Evolutionary conservation across 768 basidiomycete species (phyloP).

Genomic region (Tylopilus cervinicoccineus): DNA sequence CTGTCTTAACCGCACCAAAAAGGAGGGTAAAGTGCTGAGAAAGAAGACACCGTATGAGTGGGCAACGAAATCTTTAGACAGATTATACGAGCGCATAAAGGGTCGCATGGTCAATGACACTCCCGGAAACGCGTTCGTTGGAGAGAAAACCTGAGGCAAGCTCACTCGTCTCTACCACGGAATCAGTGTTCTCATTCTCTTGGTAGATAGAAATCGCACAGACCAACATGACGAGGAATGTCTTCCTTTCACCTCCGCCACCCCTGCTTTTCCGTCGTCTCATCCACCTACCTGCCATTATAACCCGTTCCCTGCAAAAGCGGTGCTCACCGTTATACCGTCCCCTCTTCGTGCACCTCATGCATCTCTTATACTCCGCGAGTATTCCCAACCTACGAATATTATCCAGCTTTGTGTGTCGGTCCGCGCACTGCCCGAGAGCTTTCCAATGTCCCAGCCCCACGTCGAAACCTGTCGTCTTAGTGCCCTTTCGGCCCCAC

Average conservation of each 20-base stretch:
- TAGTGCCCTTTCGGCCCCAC: slow-evolving; percentile 3
- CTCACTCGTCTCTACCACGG: fast-evolving
- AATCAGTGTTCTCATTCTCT: too few relatives aligned
- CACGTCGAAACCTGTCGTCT: slow-evolving; percentile 1
- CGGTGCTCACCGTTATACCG: slow-evolving; percentile 14
- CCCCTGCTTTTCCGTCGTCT: slow-evolving; percentile 20
- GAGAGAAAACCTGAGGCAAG: background rate
- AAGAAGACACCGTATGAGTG: background rate
- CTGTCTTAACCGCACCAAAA: slow-evolving; percentile 2
- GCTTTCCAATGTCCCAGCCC: slow-evolving; percentile 2
- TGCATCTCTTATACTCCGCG: slow-evolving; percentile 4
- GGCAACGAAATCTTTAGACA: slow-evolving; percentile 19
- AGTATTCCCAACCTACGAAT: background rate
- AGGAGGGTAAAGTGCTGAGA: background rate
- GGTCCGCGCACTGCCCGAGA: background rate
- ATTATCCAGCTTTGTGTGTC: background rate
- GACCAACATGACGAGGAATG: background rate
- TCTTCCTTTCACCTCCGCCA: slow-evolving; percentile 9
- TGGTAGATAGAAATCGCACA: background rate
- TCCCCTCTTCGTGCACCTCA: slow-evolving; percentile 21
- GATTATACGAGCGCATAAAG: background rate
- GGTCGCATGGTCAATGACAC: background rate
- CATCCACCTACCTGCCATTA: slow-evolving; percentile 16
- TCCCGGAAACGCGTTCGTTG: fast-evolving
- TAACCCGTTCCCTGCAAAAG: slow-evolving; percentile 17